Evolutionary conservation across 192 early-diverging fungal genomes (phyloP).

Genomic region (Coemansia sp.): DNA sequence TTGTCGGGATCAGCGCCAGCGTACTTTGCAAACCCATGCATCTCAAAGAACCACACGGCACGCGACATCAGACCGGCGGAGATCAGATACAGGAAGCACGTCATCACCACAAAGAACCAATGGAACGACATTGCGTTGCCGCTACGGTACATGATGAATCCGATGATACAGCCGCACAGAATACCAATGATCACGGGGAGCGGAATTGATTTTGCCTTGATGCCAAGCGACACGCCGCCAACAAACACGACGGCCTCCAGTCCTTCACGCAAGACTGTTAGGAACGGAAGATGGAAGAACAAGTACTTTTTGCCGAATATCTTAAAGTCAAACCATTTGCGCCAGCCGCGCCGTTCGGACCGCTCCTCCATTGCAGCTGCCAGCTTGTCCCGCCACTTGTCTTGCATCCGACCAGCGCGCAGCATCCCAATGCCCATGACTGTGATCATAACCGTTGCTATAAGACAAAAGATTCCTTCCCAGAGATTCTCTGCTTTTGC

Average conservation of each 20-base stretch:
- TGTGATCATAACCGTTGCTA: slow-evolving; percentile 77
- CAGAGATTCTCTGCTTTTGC: slow-evolving; percentile 70
- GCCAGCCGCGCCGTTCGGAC: slow-evolving; percentile 37
- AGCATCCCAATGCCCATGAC: slow-evolving; percentile 83
- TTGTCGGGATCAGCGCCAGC: slow-evolving; percentile 69
- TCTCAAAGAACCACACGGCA: slow-evolving; percentile 66
- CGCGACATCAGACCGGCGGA: slow-evolving; percentile 78
- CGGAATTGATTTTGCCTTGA: slow-evolving; percentile 69
- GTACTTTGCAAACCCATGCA: slow-evolving; percentile 64
- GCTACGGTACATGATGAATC: slow-evolving; percentile 72
- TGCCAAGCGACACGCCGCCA: slow-evolving; percentile 75
- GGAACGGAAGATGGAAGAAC: slow-evolving; percentile 81
- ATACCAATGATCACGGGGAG: slow-evolving; percentile 76
- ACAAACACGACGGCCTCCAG: slow-evolving; percentile 90
- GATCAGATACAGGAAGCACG: slow-evolving; percentile 74
- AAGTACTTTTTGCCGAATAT: slow-evolving; percentile 60
- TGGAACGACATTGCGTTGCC: slow-evolving; percentile 69
- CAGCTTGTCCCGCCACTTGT: slow-evolving; percentile 76
- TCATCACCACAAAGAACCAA: slow-evolving; percentile 76
- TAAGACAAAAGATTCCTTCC: slow-evolving; percentile 81
- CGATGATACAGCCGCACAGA: slow-evolving; percentile 65
- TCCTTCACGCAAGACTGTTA: slow-evolving; percentile 85
- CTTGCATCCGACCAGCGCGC: slow-evolving; percentile 67
- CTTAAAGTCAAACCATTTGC: slow-evolving; percentile 34
- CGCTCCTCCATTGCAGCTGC: slow-evolving; percentile 48